Evolutionary conservation across 352 stramenopile genomes (phyloP), one percentile per base, ranked within the genome.

Genomic region (Pythium oligandrum): DNA sequence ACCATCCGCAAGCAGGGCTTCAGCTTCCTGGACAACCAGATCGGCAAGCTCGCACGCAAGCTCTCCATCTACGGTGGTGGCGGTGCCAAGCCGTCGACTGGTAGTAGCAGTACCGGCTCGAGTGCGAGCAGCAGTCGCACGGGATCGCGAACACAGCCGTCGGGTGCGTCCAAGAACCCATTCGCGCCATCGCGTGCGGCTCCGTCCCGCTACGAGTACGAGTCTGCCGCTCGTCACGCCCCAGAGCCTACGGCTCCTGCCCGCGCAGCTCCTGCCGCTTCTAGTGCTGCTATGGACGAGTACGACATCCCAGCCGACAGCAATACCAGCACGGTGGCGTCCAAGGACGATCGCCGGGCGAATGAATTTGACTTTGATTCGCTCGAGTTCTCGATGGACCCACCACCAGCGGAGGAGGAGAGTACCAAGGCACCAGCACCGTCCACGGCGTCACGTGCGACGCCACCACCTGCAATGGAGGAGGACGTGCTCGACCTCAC

Each of bases 401-500:
- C 61, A 52, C 56, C 63, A 3, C 12, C 50, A 17, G 68, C 50
- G 7, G 45, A 49, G 4, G 58, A 39, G 2, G 33, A 26, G 17
- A 26, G 11, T 40, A 35, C 45, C 17, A 26, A 68, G 49, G 48
- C 59, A 40, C 44, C 59, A 10, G 32, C 57, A 10, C 35, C 59
- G 9, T 40, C 48, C n/a, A 44, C 55, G 55, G 40, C 44, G 4
- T 45, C 60, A 17, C 61, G 71, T 48, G 42, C 56, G 9, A 33
- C 50, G 35, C 40, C 54, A 0, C 54, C 62, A n/a, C 51, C 59
- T 33, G 53, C 53, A 31, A 53, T 71, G 40, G 70, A 88, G 32
- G 81, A 89, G 38, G 81, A 88, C 40, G 67, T 75, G 53, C 82
- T 90, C 40, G 81, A 92, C 52, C 70, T 92, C 34, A 92, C 81